Conservation (phyloP, 768 basidiomycete genomes). For the Tricholomella constricta region DNA sequence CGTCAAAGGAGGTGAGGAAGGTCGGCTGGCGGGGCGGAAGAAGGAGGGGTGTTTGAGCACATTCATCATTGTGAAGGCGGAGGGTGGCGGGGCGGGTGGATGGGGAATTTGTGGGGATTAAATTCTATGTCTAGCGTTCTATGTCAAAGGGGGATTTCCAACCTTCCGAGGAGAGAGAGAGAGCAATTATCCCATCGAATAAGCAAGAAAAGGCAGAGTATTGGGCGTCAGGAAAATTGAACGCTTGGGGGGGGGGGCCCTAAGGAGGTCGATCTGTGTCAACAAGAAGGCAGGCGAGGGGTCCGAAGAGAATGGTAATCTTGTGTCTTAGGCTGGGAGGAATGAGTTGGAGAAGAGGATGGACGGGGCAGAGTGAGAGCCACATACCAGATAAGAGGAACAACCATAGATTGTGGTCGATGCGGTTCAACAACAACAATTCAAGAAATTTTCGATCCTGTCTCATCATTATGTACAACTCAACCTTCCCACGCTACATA, state of each 20-base stretch:
- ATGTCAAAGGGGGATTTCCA: conserved; percentile 25
- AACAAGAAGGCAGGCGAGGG: conserved; percentile 58
- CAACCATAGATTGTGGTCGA: conserved; percentile 51
- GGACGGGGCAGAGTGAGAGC: conserved; percentile 12
- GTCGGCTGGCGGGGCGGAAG: conserved; percentile 64
- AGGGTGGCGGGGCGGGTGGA: conserved; percentile 14
- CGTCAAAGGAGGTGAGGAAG: conserved; percentile 52
- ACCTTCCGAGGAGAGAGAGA: conserved; percentile 26
- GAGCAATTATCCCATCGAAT: conserved; percentile 61
- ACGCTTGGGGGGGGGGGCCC: conserved; percentile 34
- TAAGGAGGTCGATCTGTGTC: conserved; percentile 83
- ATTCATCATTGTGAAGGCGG: conserved; percentile 51
- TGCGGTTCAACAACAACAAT: conserved; percentile 8
- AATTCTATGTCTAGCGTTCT: conserved; percentile 34
- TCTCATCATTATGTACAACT: not conserved
- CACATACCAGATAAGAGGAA: conserved; percentile 40
- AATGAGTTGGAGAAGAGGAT: conserved; percentile 11
- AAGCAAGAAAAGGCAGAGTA: conserved; percentile 20
- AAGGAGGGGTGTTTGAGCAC: conserved; percentile 68
- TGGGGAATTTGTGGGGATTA: conserved; percentile 7
- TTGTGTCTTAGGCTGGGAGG: conserved; percentile 47
- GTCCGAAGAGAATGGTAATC: conserved; percentile 62
- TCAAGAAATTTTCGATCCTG: conserved; percentile 11
- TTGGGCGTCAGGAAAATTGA: conserved; percentile 19
- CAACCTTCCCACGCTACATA: conserved; percentile 7